Evolutionary conservation across 805 yeast species (phyloP).

Genomic region (Wickerhamiella dianesei): DNA sequence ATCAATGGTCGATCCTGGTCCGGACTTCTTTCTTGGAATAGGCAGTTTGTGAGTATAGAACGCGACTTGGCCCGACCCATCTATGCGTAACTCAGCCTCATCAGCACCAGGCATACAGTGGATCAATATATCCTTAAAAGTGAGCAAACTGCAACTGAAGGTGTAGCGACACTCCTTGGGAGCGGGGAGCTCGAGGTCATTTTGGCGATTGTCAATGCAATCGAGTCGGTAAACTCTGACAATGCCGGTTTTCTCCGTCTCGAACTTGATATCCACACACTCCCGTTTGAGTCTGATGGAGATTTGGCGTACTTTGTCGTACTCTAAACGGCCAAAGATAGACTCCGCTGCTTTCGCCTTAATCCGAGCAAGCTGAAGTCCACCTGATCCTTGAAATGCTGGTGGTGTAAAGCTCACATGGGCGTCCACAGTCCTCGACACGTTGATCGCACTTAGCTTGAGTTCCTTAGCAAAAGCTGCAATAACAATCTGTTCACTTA

Average conservation of each 20-base stretch:
- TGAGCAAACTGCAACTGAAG: background rate
- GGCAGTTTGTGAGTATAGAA: background rate
- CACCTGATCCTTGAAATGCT: background rate
- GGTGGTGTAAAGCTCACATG: constrained; percentile 7
- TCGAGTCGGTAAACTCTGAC: background rate
- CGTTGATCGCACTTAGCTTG: constrained; percentile 11
- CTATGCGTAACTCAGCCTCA: constrained; percentile 7
- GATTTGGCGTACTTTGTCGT: constrained; percentile 1
- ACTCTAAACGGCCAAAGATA: constrained; percentile 12
- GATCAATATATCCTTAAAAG: constrained; percentile 14
- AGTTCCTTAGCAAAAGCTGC: constrained; percentile 9
- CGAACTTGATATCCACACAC: background rate
- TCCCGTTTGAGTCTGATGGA: background rate
- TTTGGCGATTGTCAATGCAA: background rate
- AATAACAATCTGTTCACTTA: constrained; percentile 2
- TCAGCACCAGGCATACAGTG: constrained; percentile 13
- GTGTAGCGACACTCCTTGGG: background rate
- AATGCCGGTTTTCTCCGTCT: background rate
- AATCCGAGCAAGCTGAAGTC: constrained; percentile 6
- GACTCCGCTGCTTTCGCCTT: constrained; percentile 14
- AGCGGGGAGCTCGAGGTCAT: background rate
- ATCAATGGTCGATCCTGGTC: background rate
- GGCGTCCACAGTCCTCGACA: constrained; percentile 16
- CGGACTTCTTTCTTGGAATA: background rate
- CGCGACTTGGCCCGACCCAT: constrained; percentile 1